These are phyloP conservation scores for Phaeosphaeriaceae sp. DNA, from an alignment of 2,329 filamentous ascomycete species.

Conservation along the genomic window DNA sequence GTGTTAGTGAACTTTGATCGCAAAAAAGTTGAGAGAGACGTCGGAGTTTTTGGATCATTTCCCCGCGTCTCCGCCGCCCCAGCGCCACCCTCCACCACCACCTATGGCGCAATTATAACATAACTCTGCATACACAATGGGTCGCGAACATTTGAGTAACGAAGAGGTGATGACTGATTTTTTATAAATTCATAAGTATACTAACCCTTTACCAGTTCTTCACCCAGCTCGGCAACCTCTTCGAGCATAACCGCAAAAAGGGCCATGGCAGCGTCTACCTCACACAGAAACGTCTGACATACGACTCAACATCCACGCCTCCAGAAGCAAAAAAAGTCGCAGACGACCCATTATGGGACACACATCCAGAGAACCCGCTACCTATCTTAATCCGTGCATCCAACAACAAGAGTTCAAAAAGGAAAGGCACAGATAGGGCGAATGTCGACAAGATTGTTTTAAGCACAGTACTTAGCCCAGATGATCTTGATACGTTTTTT, in stretches of 20 bases:
- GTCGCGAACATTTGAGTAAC: constrained; percentile 62
- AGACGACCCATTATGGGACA: constrained; percentile 65
- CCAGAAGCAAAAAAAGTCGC: constrained; percentile 48
- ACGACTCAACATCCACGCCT: constrained; percentile 49
- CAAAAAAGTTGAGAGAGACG: constrained; percentile 39
- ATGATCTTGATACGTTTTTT: constrained; percentile 82
- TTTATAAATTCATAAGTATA: neutral
- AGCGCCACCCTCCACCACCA: constrained; percentile 23
- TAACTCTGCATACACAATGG: constrained; percentile 46
- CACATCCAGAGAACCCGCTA: constrained; percentile 63
- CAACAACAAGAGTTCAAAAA: constrained; percentile 70
- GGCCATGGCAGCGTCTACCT: constrained; percentile 77
- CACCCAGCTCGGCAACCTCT: constrained; percentile 69
- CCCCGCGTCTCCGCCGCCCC: constrained; percentile 29
- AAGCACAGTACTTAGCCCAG: constrained; percentile 80
- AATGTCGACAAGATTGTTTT: constrained; percentile 72
- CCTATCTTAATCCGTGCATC: constrained; percentile 84
- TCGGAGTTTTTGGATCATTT: constrained; percentile 31
- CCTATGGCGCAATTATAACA: constrained; percentile 32
- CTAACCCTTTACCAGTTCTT: constrained; percentile 68
- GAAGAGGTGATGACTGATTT: constrained; percentile 59
- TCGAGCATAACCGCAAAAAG: constrained; percentile 69
- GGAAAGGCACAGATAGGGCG: constrained; percentile 43
- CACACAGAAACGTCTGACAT: constrained; percentile 72
- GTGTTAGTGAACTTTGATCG: constrained; percentile 12